These are phyloP conservation scores for Saturnispora saitoi DNA, from an alignment of 805 yeast species.

Conservation along the genomic window DNA sequence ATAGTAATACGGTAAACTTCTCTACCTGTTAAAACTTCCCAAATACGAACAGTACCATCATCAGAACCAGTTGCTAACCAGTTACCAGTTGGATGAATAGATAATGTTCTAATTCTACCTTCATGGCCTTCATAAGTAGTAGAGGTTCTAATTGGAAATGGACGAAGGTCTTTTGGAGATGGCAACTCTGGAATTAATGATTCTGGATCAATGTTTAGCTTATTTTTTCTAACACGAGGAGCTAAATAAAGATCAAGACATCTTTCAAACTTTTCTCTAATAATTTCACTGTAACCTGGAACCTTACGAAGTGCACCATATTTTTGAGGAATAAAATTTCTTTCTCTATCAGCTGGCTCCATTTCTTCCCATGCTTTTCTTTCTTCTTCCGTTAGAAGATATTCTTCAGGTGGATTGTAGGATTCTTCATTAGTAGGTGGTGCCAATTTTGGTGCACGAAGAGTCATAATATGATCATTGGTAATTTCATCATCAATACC, in stretches of 20 bases:
- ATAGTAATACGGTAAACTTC: conserved; percentile 65
- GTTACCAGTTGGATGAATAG: conserved; percentile 81
- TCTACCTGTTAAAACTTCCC: conserved; percentile 95
- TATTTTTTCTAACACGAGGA: conserved; percentile 88
- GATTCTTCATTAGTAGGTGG: conserved; percentile 97
- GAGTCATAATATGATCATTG: conserved; percentile 76
- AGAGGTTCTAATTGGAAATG: conserved; percentile 89
- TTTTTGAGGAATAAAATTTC: conserved; percentile 75
- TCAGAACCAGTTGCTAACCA: conserved; percentile 98
- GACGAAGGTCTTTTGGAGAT: conserved; percentile 91
- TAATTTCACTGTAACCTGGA: conserved; percentile 80
- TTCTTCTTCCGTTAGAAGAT: conserved; percentile 74
- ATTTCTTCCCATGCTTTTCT: conserved; percentile 55
- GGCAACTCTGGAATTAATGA: conserved; percentile 93
- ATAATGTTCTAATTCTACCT: conserved; percentile 72
- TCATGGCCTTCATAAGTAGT: conserved; percentile 77
- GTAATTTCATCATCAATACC: conserved; percentile 44
- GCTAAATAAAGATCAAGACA: conserved; percentile 90
- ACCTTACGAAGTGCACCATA: conserved; percentile 78
- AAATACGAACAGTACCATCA: conserved; percentile 90
- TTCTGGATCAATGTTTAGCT: conserved; percentile 91
- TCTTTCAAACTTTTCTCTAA: conserved; percentile 90
- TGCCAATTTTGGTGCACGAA: conserved; percentile 90
- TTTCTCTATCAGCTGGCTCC: conserved; percentile 72
- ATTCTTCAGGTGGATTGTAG: conserved; percentile 97